Percentiles rank a stretch among this genome's conserved stretches.
Conservation (phyloP, 2,329 filamentous ascomycete species). For the Exophiala viscosa region DNA sequence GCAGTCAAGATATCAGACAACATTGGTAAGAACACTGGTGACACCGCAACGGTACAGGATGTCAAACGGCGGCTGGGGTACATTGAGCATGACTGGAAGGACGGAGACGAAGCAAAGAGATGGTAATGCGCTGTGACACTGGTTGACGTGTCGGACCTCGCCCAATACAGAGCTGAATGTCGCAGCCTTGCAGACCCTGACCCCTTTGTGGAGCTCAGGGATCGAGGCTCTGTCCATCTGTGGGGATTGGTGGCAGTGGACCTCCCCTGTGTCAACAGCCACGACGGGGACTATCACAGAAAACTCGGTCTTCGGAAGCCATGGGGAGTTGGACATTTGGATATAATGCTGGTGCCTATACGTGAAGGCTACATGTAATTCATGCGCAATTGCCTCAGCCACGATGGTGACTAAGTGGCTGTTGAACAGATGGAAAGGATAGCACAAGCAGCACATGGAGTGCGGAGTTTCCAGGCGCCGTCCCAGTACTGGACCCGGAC, state of each 20-base stretch:
- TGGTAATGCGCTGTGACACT: slow-evolving; percentile 58
- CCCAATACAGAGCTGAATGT: slow-evolving; percentile 11
- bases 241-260: slow-evolving; percentile 2
- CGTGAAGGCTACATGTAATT: too few relatives aligned
- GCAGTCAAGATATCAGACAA: slow-evolving; percentile 95
- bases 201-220: slow-evolving; percentile 5
- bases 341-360: too few relatives aligned
- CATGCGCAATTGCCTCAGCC: too few relatives aligned
- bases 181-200: slow-evolving; percentile 23
- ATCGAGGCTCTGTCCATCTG: slow-evolving; percentile 22
- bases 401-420: too few relatives aligned
- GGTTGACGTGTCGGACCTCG: slow-evolving; percentile 1
- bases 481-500: too few relatives aligned
- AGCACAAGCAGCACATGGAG: too few relatives aligned
- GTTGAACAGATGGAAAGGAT: too few relatives aligned
- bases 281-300: background rate
- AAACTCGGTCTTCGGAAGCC: background rate
- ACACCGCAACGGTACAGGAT: slow-evolving; percentile 69
- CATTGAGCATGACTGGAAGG: slow-evolving; percentile 75
- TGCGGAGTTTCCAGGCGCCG: too few relatives aligned
- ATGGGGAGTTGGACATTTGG: background rate
- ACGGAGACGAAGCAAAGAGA: slow-evolving; percentile 75
- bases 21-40: slow-evolving; percentile 88
- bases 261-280: background rate
- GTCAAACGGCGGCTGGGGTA: slow-evolving; percentile 88